A percentile compares a stretch with the other conserved stretches of the same genome.
These are phyloP conservation scores for Pseudogymnoascus sp. DNA, from an alignment of 2,329 filamentous ascomycete species.

Conservation along the genomic window DNA sequence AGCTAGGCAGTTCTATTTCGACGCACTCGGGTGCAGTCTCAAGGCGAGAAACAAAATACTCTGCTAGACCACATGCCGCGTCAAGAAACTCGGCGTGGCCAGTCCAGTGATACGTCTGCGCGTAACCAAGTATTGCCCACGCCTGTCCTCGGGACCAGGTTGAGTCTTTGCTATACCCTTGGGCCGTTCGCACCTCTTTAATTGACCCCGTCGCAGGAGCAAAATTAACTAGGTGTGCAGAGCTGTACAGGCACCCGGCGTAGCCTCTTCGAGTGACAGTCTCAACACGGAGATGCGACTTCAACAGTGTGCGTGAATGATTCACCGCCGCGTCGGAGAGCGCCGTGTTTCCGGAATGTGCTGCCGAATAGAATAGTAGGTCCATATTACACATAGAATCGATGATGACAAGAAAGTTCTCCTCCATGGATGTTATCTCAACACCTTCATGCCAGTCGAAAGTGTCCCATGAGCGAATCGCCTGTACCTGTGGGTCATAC, in stretches of 20 bases:
- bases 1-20: slow-evolving; percentile 14
- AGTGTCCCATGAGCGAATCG: slow-evolving; percentile 35
- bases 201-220: slow-evolving; percentile 30
- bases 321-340: too few species aligned
- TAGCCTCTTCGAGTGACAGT: background rate
- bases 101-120: too few species aligned
- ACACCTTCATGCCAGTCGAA: background rate
- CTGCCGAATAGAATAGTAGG: background rate
- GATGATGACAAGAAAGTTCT: slow-evolving; percentile 28
- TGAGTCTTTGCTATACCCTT: too few species aligned
- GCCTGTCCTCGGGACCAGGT: too few species aligned
- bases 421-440: slow-evolving; percentile 14
- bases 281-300: background rate
- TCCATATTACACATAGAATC: slow-evolving; percentile 29
- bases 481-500: slow-evolving; percentile 15
- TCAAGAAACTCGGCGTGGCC: slow-evolving; percentile 32
- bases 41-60: slow-evolving; percentile 33
- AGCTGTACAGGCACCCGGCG: background rate
- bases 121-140: too few species aligned
- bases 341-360: background rate
- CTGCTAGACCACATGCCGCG: slow-evolving; percentile 31
- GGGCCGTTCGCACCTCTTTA: slow-evolving; percentile 31
- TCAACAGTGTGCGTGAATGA: too few species aligned
- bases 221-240: slow-evolving; percentile 36
- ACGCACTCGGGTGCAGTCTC: slow-evolving; percentile 27